Conservation (phyloP, 2,329 filamentous ascomycete genomes). For the Fusarium sororula region DNA sequence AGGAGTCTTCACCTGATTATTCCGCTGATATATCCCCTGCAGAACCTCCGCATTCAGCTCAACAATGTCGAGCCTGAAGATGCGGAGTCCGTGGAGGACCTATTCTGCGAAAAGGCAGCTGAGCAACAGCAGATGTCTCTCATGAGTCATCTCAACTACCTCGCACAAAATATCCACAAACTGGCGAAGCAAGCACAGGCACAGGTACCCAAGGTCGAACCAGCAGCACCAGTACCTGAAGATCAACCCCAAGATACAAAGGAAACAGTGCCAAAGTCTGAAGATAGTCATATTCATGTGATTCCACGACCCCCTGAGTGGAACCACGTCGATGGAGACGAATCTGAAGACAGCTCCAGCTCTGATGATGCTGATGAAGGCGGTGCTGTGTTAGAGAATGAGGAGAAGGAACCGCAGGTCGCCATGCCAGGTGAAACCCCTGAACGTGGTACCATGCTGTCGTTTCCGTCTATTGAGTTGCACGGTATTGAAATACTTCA, state of each 20-base stretch:
- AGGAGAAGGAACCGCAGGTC: constrained; percentile 30
- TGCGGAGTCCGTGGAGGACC: constrained; percentile 69
- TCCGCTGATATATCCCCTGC: constrained; percentile 76
- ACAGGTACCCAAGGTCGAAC: constrained; percentile 48
- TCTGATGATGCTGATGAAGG: constrained; percentile 54
- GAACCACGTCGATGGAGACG: constrained; percentile 58
- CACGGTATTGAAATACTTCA: constrained; percentile 81
- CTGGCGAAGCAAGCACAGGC: constrained; percentile 68
- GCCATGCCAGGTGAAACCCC: constrained; percentile 42
- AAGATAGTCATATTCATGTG: constrained; percentile 72
- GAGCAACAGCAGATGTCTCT: constrained; percentile 69
- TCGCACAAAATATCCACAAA: constrained; percentile 74
- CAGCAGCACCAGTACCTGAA: constrained; percentile 13
- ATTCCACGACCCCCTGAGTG: constrained; percentile 84
- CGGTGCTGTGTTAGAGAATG: constrained; percentile 52
- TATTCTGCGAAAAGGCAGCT: constrained; percentile 68
- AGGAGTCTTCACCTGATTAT: constrained; percentile 74
- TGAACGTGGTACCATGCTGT: constrained; percentile 79
- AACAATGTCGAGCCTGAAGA: constrained; percentile 69
- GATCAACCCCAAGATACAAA: not conserved
- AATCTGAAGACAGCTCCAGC: constrained; percentile 59
- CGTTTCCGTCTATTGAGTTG: constrained; percentile 80
- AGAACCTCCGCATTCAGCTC: constrained; percentile 71
- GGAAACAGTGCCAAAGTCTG: constrained; percentile 23
- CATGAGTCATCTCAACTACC: constrained; percentile 78